Percentiles rank a stretch among this genome's conserved stretches.
Evolutionary conservation across 352 stramenopile genomes (phyloP).

Genomic region (Globisporangium barbulae): DNA sequence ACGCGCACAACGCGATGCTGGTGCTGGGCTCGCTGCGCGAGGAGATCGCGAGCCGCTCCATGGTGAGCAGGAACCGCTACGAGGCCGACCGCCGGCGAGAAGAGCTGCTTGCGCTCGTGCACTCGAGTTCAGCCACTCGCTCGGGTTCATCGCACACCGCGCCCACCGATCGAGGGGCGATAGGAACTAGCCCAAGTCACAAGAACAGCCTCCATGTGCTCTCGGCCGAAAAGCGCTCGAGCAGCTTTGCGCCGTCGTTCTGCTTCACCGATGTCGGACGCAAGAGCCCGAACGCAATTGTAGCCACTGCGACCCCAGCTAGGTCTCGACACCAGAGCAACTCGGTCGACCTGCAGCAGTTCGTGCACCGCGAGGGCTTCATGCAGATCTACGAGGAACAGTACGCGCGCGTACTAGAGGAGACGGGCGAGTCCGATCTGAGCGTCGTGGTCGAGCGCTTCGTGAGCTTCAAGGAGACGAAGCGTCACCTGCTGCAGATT

Average conservation of each 20-base stretch:
- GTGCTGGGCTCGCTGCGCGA: conserved; percentile 46
- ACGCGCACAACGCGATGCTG: conserved; percentile 27
- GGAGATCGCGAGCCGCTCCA: conserved; percentile 41
- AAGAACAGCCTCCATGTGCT: conserved; percentile 8
- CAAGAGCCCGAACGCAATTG: not conserved
- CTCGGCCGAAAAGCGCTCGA: not conserved
- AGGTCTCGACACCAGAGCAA: conserved; percentile 20
- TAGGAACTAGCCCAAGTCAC: not conserved
- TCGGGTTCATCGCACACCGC: conserved; percentile 6
- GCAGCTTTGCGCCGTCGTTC: not conserved
- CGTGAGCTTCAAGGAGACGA: conserved; percentile 31
- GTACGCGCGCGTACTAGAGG: conserved; percentile 45
- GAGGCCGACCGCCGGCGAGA: conserved; percentile 47
- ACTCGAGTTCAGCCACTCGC: conserved; percentile 17
- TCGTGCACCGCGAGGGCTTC: conserved; percentile 38
- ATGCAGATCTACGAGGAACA: conserved; percentile 61
- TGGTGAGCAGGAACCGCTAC: conserved; percentile 34
- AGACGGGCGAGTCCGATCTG: conserved; percentile 51
- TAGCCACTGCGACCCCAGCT: not conserved
- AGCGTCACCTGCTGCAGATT: conserved; percentile 42
- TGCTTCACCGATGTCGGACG: not conserved
- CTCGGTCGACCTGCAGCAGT: conserved; percentile 23
- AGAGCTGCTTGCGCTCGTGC: conserved; percentile 46
- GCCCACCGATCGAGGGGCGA: not conserved
- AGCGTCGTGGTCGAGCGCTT: conserved; percentile 48